These are phyloP conservation scores for Zygosaccharomyces siamensis DNA, from an alignment of 805 yeast genomes.

Conservation along the genomic window DNA sequence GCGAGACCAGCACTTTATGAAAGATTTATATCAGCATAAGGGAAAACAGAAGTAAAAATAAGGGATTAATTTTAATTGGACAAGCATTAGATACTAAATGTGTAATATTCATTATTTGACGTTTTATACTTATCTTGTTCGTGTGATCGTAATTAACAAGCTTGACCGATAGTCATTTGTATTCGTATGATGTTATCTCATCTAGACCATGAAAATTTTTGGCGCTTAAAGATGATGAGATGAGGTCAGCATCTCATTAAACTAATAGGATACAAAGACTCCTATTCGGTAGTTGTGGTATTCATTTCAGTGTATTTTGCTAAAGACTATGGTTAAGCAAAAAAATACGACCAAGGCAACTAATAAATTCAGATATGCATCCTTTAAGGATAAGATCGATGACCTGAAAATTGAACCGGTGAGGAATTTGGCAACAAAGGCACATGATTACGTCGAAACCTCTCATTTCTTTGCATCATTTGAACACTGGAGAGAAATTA, in stretches of 20 bases:
- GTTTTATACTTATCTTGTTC: not conserved
- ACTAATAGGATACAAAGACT: not conserved
- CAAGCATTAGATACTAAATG: not conserved
- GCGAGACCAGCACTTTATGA: constrained; percentile 41
- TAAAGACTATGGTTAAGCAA: constrained; percentile 31
- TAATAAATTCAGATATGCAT: constrained; percentile 58
- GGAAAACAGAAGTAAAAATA: not conserved
- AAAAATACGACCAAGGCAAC: constrained; percentile 50
- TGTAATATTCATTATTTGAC: constrained; percentile 1
- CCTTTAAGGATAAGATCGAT: constrained; percentile 83
- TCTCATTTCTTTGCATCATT: constrained; percentile 77
- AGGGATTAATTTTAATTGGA: not conserved
- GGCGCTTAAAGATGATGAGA: constrained; percentile 3
- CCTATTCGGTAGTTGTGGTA: not conserved
- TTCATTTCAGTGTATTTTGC: not conserved
- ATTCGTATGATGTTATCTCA: constrained; percentile 1
- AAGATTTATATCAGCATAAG: constrained; percentile 24
- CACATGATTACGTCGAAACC: constrained; percentile 63
- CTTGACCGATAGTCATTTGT: not conserved
- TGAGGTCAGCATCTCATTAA: not conserved
- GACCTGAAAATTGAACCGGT: constrained; percentile 77
- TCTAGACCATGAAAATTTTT: constrained; percentile 1
- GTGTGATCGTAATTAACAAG: not conserved
- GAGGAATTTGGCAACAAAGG: constrained; percentile 50
- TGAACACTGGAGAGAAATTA: constrained; percentile 85